Percentiles rank a stretch among this genome's conserved stretches.
Evolutionary conservation across 495 filamentous ascomycete species (phyloP).

Genomic region (Aspergillus heteromorphus): DNA sequence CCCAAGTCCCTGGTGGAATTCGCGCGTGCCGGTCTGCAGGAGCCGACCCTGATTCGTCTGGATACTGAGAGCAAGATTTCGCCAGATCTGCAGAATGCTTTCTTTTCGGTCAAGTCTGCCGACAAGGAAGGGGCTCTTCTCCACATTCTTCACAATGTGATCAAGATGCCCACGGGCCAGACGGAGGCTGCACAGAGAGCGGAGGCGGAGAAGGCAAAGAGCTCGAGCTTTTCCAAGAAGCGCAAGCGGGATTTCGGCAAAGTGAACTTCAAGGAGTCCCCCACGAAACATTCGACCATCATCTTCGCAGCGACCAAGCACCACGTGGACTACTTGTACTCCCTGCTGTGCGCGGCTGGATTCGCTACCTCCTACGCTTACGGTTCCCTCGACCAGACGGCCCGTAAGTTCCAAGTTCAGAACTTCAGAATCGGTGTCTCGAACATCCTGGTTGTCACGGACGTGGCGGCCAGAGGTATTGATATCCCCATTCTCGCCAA

Average conservation of each 20-base stretch:
- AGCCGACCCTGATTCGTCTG: constrained; percentile 78
- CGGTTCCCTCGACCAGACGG: constrained; percentile 87
- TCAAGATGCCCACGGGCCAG: constrained; percentile 80
- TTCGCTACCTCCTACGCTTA: constrained; percentile 91
- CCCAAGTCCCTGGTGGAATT: constrained; percentile 94
- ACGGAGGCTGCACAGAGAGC: constrained; percentile 47
- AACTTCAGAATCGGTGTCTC: constrained; percentile 79
- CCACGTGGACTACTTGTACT: constrained; percentile 90
- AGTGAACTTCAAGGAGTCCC: constrained; percentile 34
- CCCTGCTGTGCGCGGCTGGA: constrained; percentile 64
- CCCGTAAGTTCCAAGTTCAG: constrained; percentile 82
- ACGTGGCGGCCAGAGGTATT: constrained; percentile 94
- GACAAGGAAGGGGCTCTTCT: constrained; percentile 93
- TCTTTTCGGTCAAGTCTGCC: constrained; percentile 84
- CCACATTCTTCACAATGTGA: constrained; percentile 82
- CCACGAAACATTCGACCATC: constrained; percentile 73
- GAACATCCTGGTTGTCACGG: constrained; percentile 92
- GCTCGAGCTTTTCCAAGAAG: constrained; percentile 34
- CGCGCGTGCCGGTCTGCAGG: constrained; percentile 84
- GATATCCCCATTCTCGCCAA: constrained; percentile 96
- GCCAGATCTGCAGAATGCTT: constrained; percentile 85
- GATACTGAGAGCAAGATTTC: constrained; percentile 95
- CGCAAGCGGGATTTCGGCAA: constrained; percentile 55
- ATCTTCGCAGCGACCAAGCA: constrained; percentile 93
- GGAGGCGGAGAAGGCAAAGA: constrained; percentile 30